These are phyloP conservation scores for Cryphonectria nitschkei DNA, from an alignment of 2,329 filamentous ascomycete genomes.

Conservation along the genomic window DNA sequence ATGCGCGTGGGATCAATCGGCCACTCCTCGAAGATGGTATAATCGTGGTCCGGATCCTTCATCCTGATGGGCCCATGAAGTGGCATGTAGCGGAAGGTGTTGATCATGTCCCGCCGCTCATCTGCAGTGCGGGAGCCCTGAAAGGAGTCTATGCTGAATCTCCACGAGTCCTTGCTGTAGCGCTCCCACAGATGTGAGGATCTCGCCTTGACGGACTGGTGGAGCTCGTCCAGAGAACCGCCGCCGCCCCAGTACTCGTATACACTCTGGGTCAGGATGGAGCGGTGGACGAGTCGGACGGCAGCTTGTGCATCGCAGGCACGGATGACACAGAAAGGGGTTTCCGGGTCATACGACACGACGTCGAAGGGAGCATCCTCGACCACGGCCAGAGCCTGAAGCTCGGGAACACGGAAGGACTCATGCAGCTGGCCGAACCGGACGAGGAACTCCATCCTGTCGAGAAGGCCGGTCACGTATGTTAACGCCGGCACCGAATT, in stretches of 20 bases:
- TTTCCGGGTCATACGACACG: slow-evolving; percentile 75
- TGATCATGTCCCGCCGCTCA: slow-evolving; percentile 75
- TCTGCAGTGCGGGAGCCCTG: slow-evolving; percentile 68
- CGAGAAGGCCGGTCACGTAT: not conserved
- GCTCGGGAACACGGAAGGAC: slow-evolving; percentile 84
- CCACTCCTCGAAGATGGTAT: slow-evolving; percentile 85
- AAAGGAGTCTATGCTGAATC: slow-evolving; percentile 83
- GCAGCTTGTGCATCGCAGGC: slow-evolving; percentile 68
- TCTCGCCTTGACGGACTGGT: slow-evolving; percentile 62
- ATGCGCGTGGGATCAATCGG: slow-evolving; percentile 55
- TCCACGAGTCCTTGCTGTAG: slow-evolving; percentile 73
- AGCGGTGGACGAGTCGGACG: slow-evolving; percentile 69
- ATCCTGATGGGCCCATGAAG: slow-evolving; percentile 81
- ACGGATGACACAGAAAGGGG: slow-evolving; percentile 80
- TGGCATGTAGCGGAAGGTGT: slow-evolving; percentile 77
- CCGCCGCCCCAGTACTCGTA: slow-evolving; percentile 89
- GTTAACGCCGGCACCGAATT: not conserved
- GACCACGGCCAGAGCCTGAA: slow-evolving; percentile 76
- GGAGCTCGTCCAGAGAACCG: slow-evolving; percentile 67
- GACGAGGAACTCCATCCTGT: slow-evolving; percentile 75
- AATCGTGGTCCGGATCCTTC: slow-evolving; percentile 72
- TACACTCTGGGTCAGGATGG: slow-evolving; percentile 80
- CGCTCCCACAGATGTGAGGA: slow-evolving; percentile 68
- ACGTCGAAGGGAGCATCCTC: slow-evolving; percentile 71
- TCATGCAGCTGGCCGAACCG: slow-evolving; percentile 90